phyloP scores from a whole-genome alignment of 345 rosid genomes.

The Excoecaria cochinchinensis region DNA sequence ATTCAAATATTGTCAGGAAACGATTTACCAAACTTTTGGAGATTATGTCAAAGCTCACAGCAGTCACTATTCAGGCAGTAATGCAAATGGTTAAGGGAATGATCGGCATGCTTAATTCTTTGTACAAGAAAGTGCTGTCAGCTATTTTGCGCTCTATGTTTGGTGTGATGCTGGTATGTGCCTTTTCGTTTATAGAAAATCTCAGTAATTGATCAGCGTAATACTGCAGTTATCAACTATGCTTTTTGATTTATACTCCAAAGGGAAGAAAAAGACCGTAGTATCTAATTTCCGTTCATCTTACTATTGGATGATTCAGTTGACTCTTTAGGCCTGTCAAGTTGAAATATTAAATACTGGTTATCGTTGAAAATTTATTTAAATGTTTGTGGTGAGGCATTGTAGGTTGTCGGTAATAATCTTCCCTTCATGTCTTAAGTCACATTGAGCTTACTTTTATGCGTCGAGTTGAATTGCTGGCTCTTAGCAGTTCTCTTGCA shows the following conservation, averaged over 20 bases:
- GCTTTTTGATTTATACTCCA: no score
- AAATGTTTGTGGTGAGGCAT: not conserved
- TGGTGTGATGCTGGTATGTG: slow-evolving; percentile 68
- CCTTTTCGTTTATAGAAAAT: slow-evolving; percentile 7
- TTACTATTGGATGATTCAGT: not conserved
- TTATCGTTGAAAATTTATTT: not conserved
- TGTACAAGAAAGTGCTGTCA: slow-evolving; percentile 58
- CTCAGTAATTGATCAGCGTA: not conserved
- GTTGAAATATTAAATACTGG: not conserved
- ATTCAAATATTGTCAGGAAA: slow-evolving; percentile 23
- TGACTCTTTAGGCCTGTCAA: not conserved
- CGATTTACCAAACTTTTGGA: slow-evolving; percentile 32
- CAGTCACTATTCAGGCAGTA: slow-evolving; percentile 32
- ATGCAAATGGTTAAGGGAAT: slow-evolving; percentile 46
- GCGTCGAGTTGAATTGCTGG: not conserved
- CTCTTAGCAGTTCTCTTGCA: not conserved
- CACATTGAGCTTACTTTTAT: no score
- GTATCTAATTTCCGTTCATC: not conserved
- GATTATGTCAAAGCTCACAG: slow-evolving; percentile 38
- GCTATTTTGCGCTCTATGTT: slow-evolving; percentile 61
- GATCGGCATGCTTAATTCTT: slow-evolving; percentile 44
- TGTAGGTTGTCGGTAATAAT: not conserved
- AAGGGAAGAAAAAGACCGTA: no score
- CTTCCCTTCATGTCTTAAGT: not conserved
- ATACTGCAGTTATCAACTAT: not conserved